phyloP scores from a whole-genome alignment of 1,284 basidiomycete species.

The Abortiporus biennis region DNA sequence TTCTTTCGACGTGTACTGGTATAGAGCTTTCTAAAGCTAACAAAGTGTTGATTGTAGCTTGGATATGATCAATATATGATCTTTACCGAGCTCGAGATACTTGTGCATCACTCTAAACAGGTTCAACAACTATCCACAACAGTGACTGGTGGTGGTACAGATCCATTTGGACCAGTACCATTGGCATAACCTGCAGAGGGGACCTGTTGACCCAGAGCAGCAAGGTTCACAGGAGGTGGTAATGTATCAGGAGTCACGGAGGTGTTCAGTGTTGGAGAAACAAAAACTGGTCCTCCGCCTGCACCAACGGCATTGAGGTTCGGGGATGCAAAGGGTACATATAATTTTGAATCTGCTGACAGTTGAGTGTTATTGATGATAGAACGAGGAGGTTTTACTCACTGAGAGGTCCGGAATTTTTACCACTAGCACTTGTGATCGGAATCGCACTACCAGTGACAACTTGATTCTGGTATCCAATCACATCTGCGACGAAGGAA shows the following conservation, averaged over 20 bases:
- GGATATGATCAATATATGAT: no score
- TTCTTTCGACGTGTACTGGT: no score
- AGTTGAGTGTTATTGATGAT: background rate
- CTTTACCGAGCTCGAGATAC: no score
- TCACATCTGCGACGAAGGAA: conserved; percentile 34
- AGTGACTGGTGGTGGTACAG: background rate
- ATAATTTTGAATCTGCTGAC: conserved; percentile 25
- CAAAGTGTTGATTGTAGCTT: no score
- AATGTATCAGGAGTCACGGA: conserved; percentile 27
- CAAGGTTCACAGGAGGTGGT: conserved; percentile 37
- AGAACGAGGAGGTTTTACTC: conserved; percentile 4
- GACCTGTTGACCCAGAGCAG: conserved; percentile 18
- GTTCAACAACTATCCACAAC: no score
- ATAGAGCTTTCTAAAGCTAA: no score
- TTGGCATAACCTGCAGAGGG: conserved; percentile 4
- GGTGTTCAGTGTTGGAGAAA: conserved; percentile 27
- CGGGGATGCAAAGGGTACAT: conserved; percentile 38
- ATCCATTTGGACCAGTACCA: background rate
- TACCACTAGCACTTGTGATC: conserved; percentile 16
- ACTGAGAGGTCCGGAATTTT: conserved; percentile 22
- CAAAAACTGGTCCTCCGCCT: conserved; percentile 35
- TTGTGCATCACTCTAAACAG: no score
- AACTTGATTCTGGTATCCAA: conserved; percentile 32
- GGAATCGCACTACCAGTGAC: conserved; percentile 24
- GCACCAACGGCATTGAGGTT: conserved; percentile 30